Percentiles rank a stretch among this genome's conserved stretches.
Evolutionary conservation across 2,329 filamentous ascomycete species (phyloP).

Genomic region (Dendryphion nanum): DNA sequence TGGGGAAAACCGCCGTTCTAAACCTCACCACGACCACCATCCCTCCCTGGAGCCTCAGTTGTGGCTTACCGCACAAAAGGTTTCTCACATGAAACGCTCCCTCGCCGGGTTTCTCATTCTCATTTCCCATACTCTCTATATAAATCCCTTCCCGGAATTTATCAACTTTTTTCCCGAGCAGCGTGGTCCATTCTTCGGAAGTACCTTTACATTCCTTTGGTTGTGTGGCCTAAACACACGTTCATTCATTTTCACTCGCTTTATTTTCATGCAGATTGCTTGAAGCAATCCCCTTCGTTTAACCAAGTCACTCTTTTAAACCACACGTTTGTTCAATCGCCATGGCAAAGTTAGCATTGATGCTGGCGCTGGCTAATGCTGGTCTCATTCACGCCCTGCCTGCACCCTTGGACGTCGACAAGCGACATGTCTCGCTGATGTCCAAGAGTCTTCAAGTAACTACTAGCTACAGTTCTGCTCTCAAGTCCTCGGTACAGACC

Average conservation of each 20-base stretch:
- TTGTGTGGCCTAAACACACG: slow-evolving; percentile 12
- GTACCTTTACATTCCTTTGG: slow-evolving; percentile 24
- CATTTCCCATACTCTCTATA: slow-evolving; percentile 24
- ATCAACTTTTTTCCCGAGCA: slow-evolving; percentile 19
- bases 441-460: slow-evolving; percentile 21
- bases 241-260: slow-evolving; percentile 6
- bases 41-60: no score
- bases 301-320: slow-evolving; percentile 10
- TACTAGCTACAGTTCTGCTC: slow-evolving; percentile 29
- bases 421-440: slow-evolving; percentile 23
- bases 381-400: slow-evolving; percentile 24
- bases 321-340: slow-evolving; percentile 5
- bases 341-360: slow-evolving; percentile 26
- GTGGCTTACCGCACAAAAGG: no score
- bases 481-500: slow-evolving; percentile 26
- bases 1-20: slow-evolving; percentile 20
- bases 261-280: slow-evolving; percentile 15
- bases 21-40: no score
- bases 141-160: slow-evolving; percentile 4
- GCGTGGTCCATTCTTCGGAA: slow-evolving; percentile 23
- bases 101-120: slow-evolving; percentile 5
- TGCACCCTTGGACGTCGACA: slow-evolving; percentile 11
- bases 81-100: slow-evolving; percentile 21
- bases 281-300: slow-evolving; percentile 6
- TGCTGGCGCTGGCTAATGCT: slow-evolving; percentile 24